Conservation (phyloP, 2,329 filamentous ascomycete genomes). For the Teratosphaeria destructans region DNA sequence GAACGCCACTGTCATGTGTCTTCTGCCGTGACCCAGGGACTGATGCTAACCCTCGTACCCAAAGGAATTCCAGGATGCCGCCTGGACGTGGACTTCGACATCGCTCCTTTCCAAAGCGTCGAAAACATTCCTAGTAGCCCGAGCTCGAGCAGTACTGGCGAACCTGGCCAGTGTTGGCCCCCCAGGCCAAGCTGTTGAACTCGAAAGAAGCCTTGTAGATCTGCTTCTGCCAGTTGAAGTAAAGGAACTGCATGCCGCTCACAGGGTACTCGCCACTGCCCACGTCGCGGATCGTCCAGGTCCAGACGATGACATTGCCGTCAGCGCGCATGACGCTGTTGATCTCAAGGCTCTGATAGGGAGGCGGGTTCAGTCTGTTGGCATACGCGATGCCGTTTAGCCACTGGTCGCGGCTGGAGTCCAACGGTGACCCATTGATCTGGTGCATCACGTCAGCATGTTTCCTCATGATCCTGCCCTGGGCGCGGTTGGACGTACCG, state of each 20-base stretch:
- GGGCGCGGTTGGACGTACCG: neutral
- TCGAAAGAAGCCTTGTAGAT: slow-evolving; percentile 4
- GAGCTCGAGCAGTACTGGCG: neutral
- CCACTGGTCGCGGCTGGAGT: neutral
- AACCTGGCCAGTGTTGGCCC: neutral
- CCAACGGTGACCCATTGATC: neutral
- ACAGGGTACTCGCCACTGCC: slow-evolving; percentile 2
- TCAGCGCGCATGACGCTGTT: neutral
- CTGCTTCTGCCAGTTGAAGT: slow-evolving; percentile 3
- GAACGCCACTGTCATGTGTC: no score
- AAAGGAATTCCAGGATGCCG: no score
- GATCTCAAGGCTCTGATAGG: neutral
- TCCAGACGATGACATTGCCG: neutral
- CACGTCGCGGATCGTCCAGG: neutral
- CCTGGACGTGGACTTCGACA: no score
- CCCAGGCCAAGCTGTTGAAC: slow-evolving; percentile 11
- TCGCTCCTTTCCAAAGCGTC: no score
- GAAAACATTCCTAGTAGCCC: no score
- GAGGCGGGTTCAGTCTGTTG: neutral
- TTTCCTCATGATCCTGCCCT: neutral
- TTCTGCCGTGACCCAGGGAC: no score
- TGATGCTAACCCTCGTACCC: no score
- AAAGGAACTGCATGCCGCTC: slow-evolving; percentile 4
- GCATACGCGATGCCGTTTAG: neutral
- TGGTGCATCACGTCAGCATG: neutral